Percentiles rank a stretch among this genome's conserved stretches.
Evolutionary conservation across 192 early-diverging fungal species (phyloP).

Genomic region (Cladochytrium replicatum): DNA sequence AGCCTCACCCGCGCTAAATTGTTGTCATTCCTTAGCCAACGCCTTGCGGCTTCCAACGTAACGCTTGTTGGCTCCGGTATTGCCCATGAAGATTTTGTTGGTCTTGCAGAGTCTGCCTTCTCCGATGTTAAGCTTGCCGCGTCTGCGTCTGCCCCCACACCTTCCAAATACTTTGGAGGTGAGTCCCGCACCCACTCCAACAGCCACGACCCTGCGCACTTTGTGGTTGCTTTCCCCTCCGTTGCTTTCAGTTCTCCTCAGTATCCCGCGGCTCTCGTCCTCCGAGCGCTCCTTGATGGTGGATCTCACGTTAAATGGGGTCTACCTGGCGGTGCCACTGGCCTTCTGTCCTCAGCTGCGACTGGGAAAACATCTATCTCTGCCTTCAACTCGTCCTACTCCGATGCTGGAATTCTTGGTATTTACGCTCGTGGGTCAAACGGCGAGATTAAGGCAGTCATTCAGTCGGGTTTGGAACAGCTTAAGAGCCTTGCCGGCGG

Average conservation of each 20-base stretch:
- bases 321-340: conserved; percentile 17
- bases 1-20: conserved; percentile 55
- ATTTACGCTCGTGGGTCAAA: conserved; percentile 50
- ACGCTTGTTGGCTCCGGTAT: conserved; percentile 81
- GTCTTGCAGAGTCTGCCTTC: conserved; percentile 54
- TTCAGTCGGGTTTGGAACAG: conserved; percentile 22
- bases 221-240: conserved; percentile 73
- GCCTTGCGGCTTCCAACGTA: conserved; percentile 64
- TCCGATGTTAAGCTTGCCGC: conserved; percentile 24
- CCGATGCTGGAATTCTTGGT: conserved; percentile 87
- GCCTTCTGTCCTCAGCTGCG: conserved; percentile 55
- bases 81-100: conserved; percentile 56
- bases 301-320: conserved; percentile 37
- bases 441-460: conserved; percentile 25
- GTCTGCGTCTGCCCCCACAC: conserved; percentile 17
- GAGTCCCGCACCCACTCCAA: conserved; percentile 65
- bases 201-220: conserved; percentile 41
- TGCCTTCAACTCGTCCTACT: conserved; percentile 79
- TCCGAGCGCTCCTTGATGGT: conserved; percentile 36
- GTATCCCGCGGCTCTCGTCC: conserved; percentile 51
- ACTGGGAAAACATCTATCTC: conserved; percentile 35
- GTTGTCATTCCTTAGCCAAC: conserved; percentile 57
- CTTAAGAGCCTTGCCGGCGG: conserved; percentile 25
- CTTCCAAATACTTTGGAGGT: conserved; percentile 73
- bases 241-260: conserved; percentile 49